Conservation (phyloP, 768 basidiomycete species). For the Tylopilus plumbeoviolaceoides region DNA sequence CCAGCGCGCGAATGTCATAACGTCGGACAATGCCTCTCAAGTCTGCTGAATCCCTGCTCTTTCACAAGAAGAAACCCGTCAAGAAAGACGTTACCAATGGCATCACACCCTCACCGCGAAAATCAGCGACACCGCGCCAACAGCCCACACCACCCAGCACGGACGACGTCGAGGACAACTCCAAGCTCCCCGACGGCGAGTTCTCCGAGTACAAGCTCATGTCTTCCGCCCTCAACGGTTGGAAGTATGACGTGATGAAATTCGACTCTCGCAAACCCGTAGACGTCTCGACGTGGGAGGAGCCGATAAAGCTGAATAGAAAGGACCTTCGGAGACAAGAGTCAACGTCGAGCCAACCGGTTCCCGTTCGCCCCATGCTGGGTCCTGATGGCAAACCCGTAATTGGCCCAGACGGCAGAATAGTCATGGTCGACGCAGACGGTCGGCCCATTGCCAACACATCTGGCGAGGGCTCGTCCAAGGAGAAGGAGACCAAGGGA, state of each 20-base stretch:
- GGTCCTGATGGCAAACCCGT: constrained; percentile 84
- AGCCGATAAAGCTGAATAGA: constrained; percentile 82
- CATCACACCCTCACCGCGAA: constrained; percentile 28
- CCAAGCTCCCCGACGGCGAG: constrained; percentile 60
- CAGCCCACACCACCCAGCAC: constrained; percentile 36
- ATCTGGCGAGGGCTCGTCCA: constrained; percentile 29
- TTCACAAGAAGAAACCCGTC: constrained; percentile 59
- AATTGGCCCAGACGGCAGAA: constrained; percentile 67
- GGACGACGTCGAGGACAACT: constrained; percentile 48
- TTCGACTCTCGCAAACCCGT: constrained; percentile 73
- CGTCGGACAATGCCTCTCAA: constrained; percentile 24
- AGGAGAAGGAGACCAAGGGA: constrained; percentile 38
- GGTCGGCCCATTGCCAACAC: constrained; percentile 57
- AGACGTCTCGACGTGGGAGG: constrained; percentile 64
- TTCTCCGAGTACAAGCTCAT: constrained; percentile 77
- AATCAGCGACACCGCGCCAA: constrained; percentile 37
- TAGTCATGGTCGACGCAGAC: constrained; percentile 80
- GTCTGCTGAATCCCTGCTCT: constrained; percentile 49
- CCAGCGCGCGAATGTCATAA: constrained; percentile 1
- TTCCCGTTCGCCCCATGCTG: constrained; percentile 69
- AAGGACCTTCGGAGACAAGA: constrained; percentile 67
- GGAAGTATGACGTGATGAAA: constrained; percentile 93
- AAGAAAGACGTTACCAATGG: constrained; percentile 22
- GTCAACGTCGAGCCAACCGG: constrained; percentile 33
- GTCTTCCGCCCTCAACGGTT: constrained; percentile 76